A percentile compares a stretch with the other conserved stretches of the same genome.
phyloP scores from a whole-genome alignment of 192 early-diverging fungal species.

The Coemansia reversa region DNA sequence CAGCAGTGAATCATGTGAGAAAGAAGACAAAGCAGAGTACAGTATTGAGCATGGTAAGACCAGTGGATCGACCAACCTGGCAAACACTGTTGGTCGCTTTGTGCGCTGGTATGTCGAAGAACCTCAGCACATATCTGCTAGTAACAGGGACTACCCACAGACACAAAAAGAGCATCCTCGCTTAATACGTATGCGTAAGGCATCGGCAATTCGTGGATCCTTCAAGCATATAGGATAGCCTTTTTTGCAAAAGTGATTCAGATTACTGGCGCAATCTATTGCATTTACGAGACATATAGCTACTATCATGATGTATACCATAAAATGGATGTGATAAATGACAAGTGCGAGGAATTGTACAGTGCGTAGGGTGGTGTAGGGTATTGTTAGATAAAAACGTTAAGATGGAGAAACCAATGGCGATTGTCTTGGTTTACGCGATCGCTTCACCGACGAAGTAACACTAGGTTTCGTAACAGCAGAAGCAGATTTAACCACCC shows the following conservation, averaged over 20 bases:
- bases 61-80: conserved; percentile 4
- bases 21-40: neutral
- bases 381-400: no score
- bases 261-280: neutral
- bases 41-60: neutral
- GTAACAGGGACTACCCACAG: no score
- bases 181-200: conserved; percentile 17
- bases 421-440: conserved; percentile 14
- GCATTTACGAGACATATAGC: neutral
- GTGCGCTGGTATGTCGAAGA: conserved; percentile 53
- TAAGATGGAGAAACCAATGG: conserved; percentile 18
- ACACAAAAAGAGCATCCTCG: neutral
- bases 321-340: no score
- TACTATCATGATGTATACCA: no score
- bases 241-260: neutral
- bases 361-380: no score
- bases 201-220: conserved; percentile 25
- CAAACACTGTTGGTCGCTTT: conserved; percentile 34
- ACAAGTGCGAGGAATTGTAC: no score
- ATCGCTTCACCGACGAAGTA: conserved; percentile 3
- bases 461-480: conserved; percentile 2
- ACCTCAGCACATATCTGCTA: conserved; percentile 12
- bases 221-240: conserved; percentile 27
- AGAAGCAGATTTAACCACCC: conserved; percentile 29
- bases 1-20: neutral